Conservation (phyloP, 345 rosid genomes). For the Eucalyptus albens region DNA sequence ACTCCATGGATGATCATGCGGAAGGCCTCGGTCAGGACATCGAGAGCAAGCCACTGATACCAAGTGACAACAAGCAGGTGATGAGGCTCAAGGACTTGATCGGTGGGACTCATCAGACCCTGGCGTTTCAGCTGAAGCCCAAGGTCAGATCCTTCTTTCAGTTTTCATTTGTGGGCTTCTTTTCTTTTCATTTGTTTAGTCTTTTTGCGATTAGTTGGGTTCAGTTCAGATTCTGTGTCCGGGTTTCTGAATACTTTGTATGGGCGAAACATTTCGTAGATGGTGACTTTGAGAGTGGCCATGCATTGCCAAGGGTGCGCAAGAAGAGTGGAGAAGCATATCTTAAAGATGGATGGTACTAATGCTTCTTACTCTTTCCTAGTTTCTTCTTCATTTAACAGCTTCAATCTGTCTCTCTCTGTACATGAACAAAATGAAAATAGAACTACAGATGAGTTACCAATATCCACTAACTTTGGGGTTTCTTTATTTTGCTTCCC, state of each 20-base stretch:
- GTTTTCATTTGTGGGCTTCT: neutral
- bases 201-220: neutral
- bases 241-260: neutral
- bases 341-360: constrained; percentile 70
- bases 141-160: constrained; percentile 23
- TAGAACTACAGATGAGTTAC: neutral
- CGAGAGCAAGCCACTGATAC: constrained; percentile 23
- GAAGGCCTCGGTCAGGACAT: constrained; percentile 2
- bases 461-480: neutral
- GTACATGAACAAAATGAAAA: neutral
- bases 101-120: constrained; percentile 36
- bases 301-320: constrained; percentile 96
- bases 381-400: neutral
- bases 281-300: constrained; percentile 77
- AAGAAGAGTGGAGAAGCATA: constrained; percentile 80
- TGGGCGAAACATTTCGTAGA: constrained; percentile 16
- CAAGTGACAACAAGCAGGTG: constrained; percentile 12
- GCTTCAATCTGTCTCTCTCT: neutral
- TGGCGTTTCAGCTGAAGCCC: constrained; percentile 84
- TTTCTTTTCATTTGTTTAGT: neutral
- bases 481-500: neutral
- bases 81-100: constrained; percentile 58
- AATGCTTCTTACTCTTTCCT: neutral
- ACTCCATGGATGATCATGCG: neutral
- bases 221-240: neutral